Conservation (phyloP, 1,139 yeast species). For the Kodamaea ohmeri region DNA sequence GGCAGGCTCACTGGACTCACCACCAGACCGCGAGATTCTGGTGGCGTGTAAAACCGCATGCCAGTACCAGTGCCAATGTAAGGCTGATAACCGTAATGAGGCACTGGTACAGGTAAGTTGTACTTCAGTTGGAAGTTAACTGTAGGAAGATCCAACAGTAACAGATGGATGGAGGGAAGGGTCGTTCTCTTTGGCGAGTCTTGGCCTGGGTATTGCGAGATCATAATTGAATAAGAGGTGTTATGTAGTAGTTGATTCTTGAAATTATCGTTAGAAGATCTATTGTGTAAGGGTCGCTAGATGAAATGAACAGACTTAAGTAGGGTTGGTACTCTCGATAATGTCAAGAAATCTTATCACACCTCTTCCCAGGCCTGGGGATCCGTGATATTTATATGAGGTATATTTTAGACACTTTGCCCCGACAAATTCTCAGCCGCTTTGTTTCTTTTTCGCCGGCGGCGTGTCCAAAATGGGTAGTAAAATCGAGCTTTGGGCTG, state of each 20-base stretch:
- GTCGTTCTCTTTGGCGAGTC: conserved; percentile 11
- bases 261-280: no score
- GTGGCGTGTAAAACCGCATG: conserved; percentile 5
- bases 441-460: conserved; percentile 6
- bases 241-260: no score
- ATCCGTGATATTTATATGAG: conserved; percentile 2
- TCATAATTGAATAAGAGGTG: conserved; percentile 7
- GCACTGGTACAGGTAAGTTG: conserved; percentile 10
- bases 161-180: conserved; percentile 29
- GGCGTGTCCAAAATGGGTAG: conserved; percentile 2
- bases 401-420: conserved; percentile 1
- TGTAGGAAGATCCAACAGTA: conserved; percentile 27
- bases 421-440: conserved; percentile 5
- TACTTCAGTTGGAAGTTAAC: conserved; percentile 10
- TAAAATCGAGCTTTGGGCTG: conserved; percentile 3
- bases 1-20: conserved; percentile 4
- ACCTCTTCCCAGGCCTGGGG: no score
- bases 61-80: conserved; percentile 4
- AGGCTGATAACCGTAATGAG: conserved; percentile 10
- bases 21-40: conserved; percentile 7
- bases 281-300: no score
- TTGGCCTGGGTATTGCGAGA: conserved; percentile 8
- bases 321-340: neutral
- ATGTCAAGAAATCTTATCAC: no score
- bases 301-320: no score